Evolutionary conservation across 345 rosid genomes (phyloP).

Genomic region (Acer yangbiense): DNA sequence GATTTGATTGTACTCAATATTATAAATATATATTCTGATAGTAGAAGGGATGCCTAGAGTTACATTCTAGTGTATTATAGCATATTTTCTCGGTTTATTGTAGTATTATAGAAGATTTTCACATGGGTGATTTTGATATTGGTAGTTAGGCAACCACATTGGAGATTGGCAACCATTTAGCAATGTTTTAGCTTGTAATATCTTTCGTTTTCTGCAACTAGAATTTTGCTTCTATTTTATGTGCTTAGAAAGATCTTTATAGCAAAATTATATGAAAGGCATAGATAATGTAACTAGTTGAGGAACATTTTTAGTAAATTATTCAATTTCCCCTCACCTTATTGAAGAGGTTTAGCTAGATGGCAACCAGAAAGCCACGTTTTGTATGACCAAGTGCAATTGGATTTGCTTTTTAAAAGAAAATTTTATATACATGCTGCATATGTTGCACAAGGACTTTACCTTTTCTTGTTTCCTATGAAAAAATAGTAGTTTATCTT

Average conservation of each 20-base stretch:
- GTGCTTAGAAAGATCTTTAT: no score
- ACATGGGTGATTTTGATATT: neutral
- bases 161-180: neutral
- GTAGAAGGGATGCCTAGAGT: neutral
- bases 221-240: neutral
- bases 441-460: neutral
- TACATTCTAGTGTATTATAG: neutral
- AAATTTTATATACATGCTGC: neutral
- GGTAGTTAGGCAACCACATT: no score
- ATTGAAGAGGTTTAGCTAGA: neutral
- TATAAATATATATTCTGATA: neutral
- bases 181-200: neutral
- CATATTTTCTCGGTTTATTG: neutral
- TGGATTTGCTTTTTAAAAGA: neutral
- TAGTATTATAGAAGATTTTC: neutral
- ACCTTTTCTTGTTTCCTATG: neutral
- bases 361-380: no score
- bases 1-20: neutral
- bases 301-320: neutral
- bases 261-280: neutral
- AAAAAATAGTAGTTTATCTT: neutral
- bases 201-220: neutral
- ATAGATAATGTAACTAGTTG: neutral
- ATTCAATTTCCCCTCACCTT: neutral
- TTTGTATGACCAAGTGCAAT: neutral